Evolutionary conservation across 495 filamentous ascomycete genomes (phyloP).

Genomic region (Gamarada debralockiae): DNA sequence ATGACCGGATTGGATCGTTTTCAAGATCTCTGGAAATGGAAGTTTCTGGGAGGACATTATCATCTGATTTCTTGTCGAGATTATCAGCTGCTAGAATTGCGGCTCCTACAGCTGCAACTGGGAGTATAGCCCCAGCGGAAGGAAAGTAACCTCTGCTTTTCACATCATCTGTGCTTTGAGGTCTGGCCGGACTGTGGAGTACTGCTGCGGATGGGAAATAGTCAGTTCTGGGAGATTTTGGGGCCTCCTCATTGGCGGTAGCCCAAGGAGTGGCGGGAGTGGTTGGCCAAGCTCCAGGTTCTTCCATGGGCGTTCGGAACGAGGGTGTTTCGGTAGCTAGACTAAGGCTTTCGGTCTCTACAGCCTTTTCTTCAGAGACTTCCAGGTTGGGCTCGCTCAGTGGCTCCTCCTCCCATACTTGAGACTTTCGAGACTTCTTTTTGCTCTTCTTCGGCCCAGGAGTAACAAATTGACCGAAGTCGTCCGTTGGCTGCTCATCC

Average conservation of each 20-base stretch:
- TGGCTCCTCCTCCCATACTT: neutral
- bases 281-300: constrained; percentile 17
- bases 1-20: neutral
- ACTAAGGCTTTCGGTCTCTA: neutral
- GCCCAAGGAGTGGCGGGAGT: constrained; percentile 10
- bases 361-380: neutral
- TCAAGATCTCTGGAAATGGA: neutral
- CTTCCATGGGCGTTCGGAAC: constrained; percentile 22
- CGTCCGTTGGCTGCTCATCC: neutral
- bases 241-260: neutral
- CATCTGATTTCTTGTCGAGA: neutral
- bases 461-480: neutral
- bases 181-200: neutral
- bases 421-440: constrained; percentile 11
- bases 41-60: neutral
- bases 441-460: constrained; percentile 8
- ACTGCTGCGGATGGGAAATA: constrained; percentile 11
- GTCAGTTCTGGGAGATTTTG: constrained; percentile 4
- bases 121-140: neutral
- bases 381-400: neutral
- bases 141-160: neutral
- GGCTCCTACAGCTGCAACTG: constrained; percentile 3
- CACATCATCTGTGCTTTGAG: neutral
- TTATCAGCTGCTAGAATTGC: neutral
- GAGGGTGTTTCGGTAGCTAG: constrained; percentile 1